Evolutionary conservation across 1,284 basidiomycete species (phyloP).

Genomic region (Meripilus lineatus): DNA sequence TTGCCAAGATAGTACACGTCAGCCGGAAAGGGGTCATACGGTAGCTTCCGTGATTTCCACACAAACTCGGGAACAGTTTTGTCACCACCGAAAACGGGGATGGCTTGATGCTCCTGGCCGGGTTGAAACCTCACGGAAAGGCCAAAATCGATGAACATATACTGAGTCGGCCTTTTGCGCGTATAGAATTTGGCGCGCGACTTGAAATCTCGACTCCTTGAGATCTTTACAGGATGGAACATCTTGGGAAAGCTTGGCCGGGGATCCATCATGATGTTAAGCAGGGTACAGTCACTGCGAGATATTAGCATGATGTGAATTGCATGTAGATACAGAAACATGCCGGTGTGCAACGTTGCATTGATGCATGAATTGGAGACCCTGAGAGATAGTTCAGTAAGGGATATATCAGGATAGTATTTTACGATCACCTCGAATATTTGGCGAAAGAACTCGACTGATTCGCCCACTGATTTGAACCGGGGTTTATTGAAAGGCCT

Average conservation of each 20-base stretch:
- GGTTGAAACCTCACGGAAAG: conserved; percentile 14
- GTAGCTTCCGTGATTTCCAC: not conserved
- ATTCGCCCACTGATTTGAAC: conserved; percentile 25
- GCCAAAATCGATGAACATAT: conserved; percentile 5
- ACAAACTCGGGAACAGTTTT: conserved; percentile 17
- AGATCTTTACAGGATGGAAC: conserved; percentile 11
- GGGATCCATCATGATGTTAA: conserved; percentile 19
- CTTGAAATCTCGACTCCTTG: not conserved
- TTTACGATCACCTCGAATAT: conserved; percentile 23
- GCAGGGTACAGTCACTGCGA: conserved; percentile 8
- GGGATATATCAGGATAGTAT: not conserved
- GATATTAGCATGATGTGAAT: not conserved
- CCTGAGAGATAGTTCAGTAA: conserved; percentile 1
- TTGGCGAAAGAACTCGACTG: conserved; percentile 24
- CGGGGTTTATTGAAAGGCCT: conserved; percentile 17
- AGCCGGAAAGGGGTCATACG: conserved; percentile 22
- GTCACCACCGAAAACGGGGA: conserved; percentile 14
- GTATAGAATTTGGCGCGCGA: not conserved
- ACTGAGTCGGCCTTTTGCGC: not conserved
- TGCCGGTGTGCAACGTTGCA: conserved; percentile 7
- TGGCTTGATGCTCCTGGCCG: not conserved
- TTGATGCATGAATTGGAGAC: conserved; percentile 8
- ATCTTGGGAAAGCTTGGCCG: conserved; percentile 19
- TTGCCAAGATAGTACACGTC: conserved; percentile 28
- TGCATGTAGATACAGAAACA: not conserved